Evolutionary conservation across 2,329 filamentous ascomycete species (phyloP), one percentile per base, ranked within the genome.

Genomic region (Fusarium musae): DNA sequence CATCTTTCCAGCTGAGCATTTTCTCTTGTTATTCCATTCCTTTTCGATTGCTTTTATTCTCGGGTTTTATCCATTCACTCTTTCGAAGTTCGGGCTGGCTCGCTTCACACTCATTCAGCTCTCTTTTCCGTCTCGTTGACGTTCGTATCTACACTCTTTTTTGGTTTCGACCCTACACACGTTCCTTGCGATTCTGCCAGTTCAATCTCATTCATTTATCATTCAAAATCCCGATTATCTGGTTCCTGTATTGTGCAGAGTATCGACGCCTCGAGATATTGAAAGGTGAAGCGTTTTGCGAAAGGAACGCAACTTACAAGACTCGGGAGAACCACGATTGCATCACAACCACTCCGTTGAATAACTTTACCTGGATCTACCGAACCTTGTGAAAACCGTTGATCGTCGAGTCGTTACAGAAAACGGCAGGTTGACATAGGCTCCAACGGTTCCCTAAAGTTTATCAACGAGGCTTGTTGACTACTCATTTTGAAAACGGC

Each of bases 81-180:
- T 67, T 71, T 52, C 53, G 64, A 59, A 66, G 70, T 58, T 69
- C 59, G 74, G 74, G 75, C 75, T 74, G 70, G 74, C 74, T 77
- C 56, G 56, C 70, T 66, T 72, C 71, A 66, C 75, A 50, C 54
- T 70, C 72, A 59, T 62, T 65, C 59, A 63, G n/a, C 44, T 63
- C 56, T 66, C 43, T 52, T 40, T 62, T 68, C 47, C 52, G 39
- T 43, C 32, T 64, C 59, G 59, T 50, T n/a, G 52, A 63, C 64
- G 56, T 63, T 44, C 47, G 43, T 62, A 52, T 53, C 57, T 68
- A 42, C 76, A 47, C 59, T 69, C 66, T 54, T 65, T 67, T 70
- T 43, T 47, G 50, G 50, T 53, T 32, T 47, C 30, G 53, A 57
- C 64, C 58, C 65, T 64, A 56, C 73, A 59, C 43, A 65, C 76